A percentile compares a stretch with the other conserved stretches of the same genome.
Conservation (phyloP, 192 early-diverging fungal genomes). For the Diversispora eburnea region DNA sequence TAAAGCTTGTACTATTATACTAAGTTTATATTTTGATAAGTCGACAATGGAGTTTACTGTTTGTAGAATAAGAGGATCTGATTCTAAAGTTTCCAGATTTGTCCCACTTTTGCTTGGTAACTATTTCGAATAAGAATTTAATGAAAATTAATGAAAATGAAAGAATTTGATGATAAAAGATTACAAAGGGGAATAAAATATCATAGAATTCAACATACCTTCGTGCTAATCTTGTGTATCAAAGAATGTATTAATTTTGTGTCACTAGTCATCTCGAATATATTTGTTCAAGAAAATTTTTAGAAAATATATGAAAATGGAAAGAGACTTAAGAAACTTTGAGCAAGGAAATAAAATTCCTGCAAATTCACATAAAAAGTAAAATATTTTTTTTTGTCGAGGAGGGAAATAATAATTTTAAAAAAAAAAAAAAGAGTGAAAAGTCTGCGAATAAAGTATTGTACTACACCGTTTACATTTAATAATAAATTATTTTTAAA, state of each 20-base stretch:
- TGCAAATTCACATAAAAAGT: no score
- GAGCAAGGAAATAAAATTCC: no score
- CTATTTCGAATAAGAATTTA: constrained; percentile 30
- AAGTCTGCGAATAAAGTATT: no score
- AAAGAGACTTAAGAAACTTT: no score
- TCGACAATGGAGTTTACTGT: constrained; percentile 73
- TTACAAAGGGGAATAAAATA: neutral
- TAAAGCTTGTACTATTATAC: constrained; percentile 64
- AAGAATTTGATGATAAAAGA: constrained; percentile 4
- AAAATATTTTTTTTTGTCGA: no score
- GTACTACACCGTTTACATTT: no score
- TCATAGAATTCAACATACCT: constrained; percentile 29
- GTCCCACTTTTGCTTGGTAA: constrained; percentile 71
- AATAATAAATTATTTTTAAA: no score
- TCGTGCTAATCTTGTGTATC: constrained; percentile 40
- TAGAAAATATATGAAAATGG: no score
- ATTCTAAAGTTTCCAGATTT: constrained; percentile 60
- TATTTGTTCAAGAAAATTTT: neutral
- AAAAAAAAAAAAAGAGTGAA: no score
- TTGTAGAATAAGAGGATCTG: constrained; percentile 76
- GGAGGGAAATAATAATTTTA: no score
- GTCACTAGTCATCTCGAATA: neutral
- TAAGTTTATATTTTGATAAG: constrained; percentile 71
- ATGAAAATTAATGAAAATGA: constrained; percentile 7
- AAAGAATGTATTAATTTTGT: constrained; percentile 25